These are phyloP conservation scores for Simplicillium sp. DNA, from an alignment of 2,329 filamentous ascomycete species.

Conservation along the genomic window DNA sequence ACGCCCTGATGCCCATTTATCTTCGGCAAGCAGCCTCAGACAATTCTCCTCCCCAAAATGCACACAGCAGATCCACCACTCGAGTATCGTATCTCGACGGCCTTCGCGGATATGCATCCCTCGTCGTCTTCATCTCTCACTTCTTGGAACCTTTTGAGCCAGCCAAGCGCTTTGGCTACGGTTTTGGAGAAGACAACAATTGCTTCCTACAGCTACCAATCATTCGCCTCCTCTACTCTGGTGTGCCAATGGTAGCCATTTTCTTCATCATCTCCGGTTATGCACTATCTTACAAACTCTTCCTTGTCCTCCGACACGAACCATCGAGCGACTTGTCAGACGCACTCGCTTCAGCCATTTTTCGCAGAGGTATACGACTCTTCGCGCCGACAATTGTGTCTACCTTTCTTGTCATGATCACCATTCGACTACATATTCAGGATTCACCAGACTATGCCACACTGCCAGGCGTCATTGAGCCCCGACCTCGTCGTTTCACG, in stretches of 20 bases:
- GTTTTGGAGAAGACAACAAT: constrained; percentile 23
- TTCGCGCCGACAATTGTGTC: constrained; percentile 29
- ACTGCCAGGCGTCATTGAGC: background rate
- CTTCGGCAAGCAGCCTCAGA: background rate
- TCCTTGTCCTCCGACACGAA: constrained; percentile 34
- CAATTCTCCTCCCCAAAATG: background rate
- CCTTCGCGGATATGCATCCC: constrained; percentile 29
- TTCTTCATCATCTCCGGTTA: constrained; percentile 47
- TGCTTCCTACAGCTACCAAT: constrained; percentile 25
- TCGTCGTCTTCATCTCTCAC: constrained; percentile 32
- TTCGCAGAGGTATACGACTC: constrained; percentile 27
- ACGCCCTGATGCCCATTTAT: background rate
- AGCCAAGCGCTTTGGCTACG: constrained; percentile 28
- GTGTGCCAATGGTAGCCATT: constrained; percentile 30
- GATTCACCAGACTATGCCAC: background rate
- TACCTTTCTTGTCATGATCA: constrained; percentile 25
- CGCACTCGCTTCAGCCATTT: constrained; percentile 25
- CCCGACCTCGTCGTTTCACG: background rate
- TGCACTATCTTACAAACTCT: constrained; percentile 43
- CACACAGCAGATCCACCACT: background rate
- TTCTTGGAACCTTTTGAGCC: constrained; percentile 31
- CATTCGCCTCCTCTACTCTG: constrained; percentile 27
- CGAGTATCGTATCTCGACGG: constrained; percentile 23
- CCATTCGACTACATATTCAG: background rate
- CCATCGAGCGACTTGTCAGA: constrained; percentile 23